phyloP scores from a whole-genome alignment of 1,139 yeast genomes.

The Zygoascus meyerae region DNA sequence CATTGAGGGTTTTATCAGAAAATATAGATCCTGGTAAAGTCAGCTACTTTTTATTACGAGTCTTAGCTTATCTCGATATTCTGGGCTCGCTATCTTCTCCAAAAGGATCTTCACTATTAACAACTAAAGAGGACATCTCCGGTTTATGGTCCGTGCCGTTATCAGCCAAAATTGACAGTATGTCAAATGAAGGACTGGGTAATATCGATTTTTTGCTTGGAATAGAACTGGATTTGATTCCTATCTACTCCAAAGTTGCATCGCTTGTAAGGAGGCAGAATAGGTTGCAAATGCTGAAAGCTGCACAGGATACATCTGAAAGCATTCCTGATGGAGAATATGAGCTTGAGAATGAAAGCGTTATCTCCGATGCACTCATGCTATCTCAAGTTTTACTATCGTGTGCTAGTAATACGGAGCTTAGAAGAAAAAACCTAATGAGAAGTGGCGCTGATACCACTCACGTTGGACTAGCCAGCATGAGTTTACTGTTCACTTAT shows the following conservation, averaged over 20 bases:
- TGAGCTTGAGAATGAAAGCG: conserved; percentile 17
- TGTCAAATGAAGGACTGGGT: conserved; percentile 5
- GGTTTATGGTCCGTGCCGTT: conserved; percentile 26
- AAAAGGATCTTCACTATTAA: conserved; percentile 25
- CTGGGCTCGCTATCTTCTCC: conserved; percentile 48
- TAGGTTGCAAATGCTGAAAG: conserved; percentile 14
- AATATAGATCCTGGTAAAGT: conserved; percentile 38
- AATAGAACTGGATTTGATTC: conserved; percentile 47
- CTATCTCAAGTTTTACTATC: conserved; percentile 23
- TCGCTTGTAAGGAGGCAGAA: conserved; percentile 35
- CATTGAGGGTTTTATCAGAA: conserved; percentile 22
- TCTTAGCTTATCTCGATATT: conserved; percentile 69
- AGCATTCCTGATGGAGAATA: conserved; percentile 5
- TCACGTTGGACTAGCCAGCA: conserved; percentile 38
- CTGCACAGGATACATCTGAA: background rate
- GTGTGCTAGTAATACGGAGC: conserved; percentile 19
- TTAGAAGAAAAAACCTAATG: conserved; percentile 18
- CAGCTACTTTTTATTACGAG: conserved; percentile 56
- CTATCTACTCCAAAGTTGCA: conserved; percentile 45
- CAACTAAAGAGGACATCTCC: conserved; percentile 23
- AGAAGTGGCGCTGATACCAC: conserved; percentile 9
- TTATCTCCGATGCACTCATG: conserved; percentile 24
- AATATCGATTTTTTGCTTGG: conserved; percentile 51
- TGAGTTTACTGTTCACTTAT: conserved; percentile 47
- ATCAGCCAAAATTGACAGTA: conserved; percentile 14